Percentiles rank a stretch among this genome's conserved stretches.
phyloP scores from a whole-genome alignment of 2,329 filamentous ascomycete genomes.

The Hypoxylon sp. region DNA sequence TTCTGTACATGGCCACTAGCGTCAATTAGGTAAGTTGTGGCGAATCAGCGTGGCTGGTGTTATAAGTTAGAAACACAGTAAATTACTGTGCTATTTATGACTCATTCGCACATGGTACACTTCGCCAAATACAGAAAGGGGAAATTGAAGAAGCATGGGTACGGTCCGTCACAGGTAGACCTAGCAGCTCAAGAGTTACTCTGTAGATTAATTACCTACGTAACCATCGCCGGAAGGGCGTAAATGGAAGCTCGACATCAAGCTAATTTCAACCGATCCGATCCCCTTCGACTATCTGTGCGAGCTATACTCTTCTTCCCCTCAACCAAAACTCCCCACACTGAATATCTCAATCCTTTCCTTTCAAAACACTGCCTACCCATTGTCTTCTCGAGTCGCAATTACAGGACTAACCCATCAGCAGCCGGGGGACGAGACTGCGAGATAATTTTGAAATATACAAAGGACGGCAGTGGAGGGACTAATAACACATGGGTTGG shows the following conservation, averaged over 20 bases:
- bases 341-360: slow-evolving; percentile 27
- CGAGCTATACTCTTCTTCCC: slow-evolving; percentile 20
- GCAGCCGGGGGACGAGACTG: slow-evolving; percentile 51
- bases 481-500: slow-evolving; percentile 48
- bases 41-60: slow-evolving; percentile 25
- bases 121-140: too few species aligned
- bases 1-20: slow-evolving; percentile 16
- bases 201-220: slow-evolving; percentile 36
- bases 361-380: slow-evolving; percentile 33
- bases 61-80: background rate
- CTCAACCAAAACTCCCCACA: slow-evolving; percentile 24
- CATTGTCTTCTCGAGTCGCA: slow-evolving; percentile 27
- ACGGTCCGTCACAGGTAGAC: slow-evolving; percentile 4
- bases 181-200: slow-evolving; percentile 23
- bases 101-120: too few species aligned
- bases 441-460: slow-evolving; percentile 51
- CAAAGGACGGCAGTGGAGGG: slow-evolving; percentile 48
- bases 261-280: slow-evolving; percentile 22
- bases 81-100: too few species aligned
- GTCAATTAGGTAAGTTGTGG: slow-evolving; percentile 12
- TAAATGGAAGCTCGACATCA: slow-evolving; percentile 31
- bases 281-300: slow-evolving; percentile 25
- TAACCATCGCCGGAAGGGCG: slow-evolving; percentile 30
- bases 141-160: too few species aligned
- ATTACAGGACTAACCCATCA: slow-evolving; percentile 32